phyloP scores from a whole-genome alignment of 2,329 filamentous ascomycete genomes.

The Periconia sp. region DNA sequence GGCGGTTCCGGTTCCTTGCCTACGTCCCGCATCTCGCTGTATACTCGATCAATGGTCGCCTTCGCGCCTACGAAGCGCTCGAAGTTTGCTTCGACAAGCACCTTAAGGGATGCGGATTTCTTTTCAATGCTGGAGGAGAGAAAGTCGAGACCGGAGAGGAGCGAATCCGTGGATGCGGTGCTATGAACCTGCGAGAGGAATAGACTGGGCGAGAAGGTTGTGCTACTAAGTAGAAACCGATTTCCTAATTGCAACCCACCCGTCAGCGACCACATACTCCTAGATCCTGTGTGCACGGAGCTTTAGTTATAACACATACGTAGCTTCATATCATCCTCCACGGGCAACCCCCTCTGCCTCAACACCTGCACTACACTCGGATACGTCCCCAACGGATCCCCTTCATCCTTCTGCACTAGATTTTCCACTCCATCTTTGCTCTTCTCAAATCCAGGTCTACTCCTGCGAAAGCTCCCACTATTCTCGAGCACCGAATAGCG shows the following conservation, averaged over 20 bases:
- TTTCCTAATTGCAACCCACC: constrained; percentile 75
- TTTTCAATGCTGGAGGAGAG: constrained; percentile 93
- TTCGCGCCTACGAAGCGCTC: constrained; percentile 98
- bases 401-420: constrained; percentile 87
- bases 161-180: constrained; percentile 78
- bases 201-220: constrained; percentile 88
- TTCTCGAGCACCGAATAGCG: constrained; percentile 85
- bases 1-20: constrained; percentile 55
- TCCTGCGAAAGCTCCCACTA: constrained; percentile 71
- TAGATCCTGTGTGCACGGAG: too few relatives aligned
- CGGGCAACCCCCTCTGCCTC: constrained; percentile 74
- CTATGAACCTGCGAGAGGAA: constrained; percentile 94
- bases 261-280: too few relatives aligned
- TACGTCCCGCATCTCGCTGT: constrained; percentile 90
- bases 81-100: constrained; percentile 96
- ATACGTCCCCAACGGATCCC: constrained; percentile 86
- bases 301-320: constrained; percentile 66
- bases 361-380: constrained; percentile 86
- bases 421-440: constrained; percentile 73
- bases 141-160: constrained; percentile 82
- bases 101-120: constrained; percentile 95
- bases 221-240: constrained; percentile 93
- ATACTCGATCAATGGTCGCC: constrained; percentile 97
- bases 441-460: constrained; percentile 71
- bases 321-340: constrained; percentile 82